Evolutionary conservation across 352 stramenopile species (phyloP).

Genomic region (Pythium phragmitis): DNA sequence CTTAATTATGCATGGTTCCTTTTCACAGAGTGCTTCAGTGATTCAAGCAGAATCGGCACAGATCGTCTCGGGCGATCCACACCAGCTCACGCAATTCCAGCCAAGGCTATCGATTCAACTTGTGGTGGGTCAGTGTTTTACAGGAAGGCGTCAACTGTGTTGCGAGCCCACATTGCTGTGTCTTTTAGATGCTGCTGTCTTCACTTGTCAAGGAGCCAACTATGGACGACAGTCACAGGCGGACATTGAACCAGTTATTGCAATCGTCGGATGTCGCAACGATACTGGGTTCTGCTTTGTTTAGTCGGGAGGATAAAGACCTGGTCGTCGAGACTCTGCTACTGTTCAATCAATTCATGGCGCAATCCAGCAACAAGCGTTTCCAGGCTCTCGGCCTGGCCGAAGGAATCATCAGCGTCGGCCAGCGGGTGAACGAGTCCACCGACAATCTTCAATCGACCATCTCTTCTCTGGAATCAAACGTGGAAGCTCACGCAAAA

Average conservation of each 20-base stretch:
- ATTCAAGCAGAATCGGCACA: slow-evolving; percentile 69
- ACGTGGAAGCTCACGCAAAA: slow-evolving; percentile 41
- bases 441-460: slow-evolving; percentile 59
- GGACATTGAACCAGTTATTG: slow-evolving; percentile 68
- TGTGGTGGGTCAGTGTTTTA: slow-evolving; percentile 36
- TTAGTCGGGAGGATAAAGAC: slow-evolving; percentile 63
- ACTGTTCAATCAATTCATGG: slow-evolving; percentile 52
- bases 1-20: no score
- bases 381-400: slow-evolving; percentile 62
- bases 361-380: slow-evolving; percentile 50
- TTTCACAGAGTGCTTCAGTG: slow-evolving; percentile 50
- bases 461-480: slow-evolving; percentile 49
- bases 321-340: slow-evolving; percentile 63
- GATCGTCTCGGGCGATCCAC: slow-evolving; percentile 46
- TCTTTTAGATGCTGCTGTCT: slow-evolving; percentile 58
- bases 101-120: slow-evolving; percentile 67
- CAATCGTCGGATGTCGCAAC: slow-evolving; percentile 66
- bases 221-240: slow-evolving; percentile 65
- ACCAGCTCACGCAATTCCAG: slow-evolving; percentile 54
- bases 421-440: slow-evolving; percentile 48
- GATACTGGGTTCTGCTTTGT: slow-evolving; percentile 59
- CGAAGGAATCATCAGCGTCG: slow-evolving; percentile 59
- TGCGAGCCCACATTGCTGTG: not conserved
- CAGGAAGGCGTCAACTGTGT: not conserved
- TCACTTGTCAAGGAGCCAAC: slow-evolving; percentile 44